phyloP scores from a whole-genome alignment of 164 flowering plant genomes.

The Tetrastigma voinierianum region DNA sequence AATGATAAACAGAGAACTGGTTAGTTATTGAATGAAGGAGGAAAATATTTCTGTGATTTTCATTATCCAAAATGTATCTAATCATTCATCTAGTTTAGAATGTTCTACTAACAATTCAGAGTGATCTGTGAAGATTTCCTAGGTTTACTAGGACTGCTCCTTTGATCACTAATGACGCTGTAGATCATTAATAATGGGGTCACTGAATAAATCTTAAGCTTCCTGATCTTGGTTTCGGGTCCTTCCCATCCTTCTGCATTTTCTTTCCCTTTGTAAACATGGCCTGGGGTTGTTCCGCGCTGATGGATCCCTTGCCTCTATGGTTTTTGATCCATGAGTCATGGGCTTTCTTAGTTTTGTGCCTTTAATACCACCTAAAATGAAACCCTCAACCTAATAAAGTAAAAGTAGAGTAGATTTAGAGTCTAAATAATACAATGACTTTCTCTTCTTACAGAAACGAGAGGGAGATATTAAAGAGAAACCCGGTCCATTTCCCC shows the following conservation, averaged over 20 bases:
- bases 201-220: conserved; percentile 85
- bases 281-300: conserved; percentile 99
- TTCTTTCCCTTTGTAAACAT: conserved; percentile 91
- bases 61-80: too few species aligned
- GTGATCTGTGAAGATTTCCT: conserved; percentile 91
- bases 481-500: too few species aligned
- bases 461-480: too few species aligned
- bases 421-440: too few species aligned
- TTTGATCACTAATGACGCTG: conserved; percentile 81
- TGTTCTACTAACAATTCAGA: conserved; percentile 90
- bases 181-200: conserved; percentile 73
- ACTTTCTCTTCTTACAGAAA: too few species aligned
- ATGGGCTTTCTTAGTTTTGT: conserved; percentile 79
- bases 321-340: conserved; percentile 99
- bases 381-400: background rate
- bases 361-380: conserved; percentile 92
- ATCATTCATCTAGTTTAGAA: conserved; percentile 62
- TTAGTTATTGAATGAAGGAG: too few species aligned
- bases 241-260: conserved; percentile 99
- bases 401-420: background rate
- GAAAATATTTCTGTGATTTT: too few species aligned
- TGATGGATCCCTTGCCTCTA: conserved; percentile 83
- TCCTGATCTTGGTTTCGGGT: conserved; percentile 79
- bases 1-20: too few species aligned
- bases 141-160: conserved; percentile 97